Base-by-base conservation (phyloP, 108 stramenopile genomes). In the Nitzschia palea region DNA sequence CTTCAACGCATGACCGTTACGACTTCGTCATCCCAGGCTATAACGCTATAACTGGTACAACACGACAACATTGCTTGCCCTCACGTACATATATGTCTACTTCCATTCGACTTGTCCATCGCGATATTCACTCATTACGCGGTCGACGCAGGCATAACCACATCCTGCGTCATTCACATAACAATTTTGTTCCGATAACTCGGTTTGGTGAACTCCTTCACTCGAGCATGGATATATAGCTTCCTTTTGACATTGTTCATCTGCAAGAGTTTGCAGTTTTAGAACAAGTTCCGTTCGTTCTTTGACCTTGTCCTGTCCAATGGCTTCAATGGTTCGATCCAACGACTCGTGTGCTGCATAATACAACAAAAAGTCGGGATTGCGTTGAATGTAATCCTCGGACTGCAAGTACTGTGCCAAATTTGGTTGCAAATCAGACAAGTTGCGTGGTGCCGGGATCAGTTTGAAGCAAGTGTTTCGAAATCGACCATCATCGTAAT, bases 401-500 rank as follows among this genome's bases (percentile, higher is more conserved):
- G 37, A 40, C 14, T 14, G 8, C 8, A 40, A 40, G 14, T 14
- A 40, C 10, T 8, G 10, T 14, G 14, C 37, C 37, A 40, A 10
- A 10, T 8, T 14, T 40, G 37, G 37, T 10, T 40, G 8, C 37
- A 40, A 10, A 8, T 40, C 37, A 8, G 37, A 10, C 14, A 14
- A 14, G 8, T 14, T 40, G 8, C 14, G 14, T 8, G 37, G 37
- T 40, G 37, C 14, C 10, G 37, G 14, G 37, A 40, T 40, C 8
- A 40, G 14, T 8, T 8, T 10, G 14, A 40, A 14, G 10, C 8
- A 40, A 40, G 37, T 40, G 37, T 40, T 12, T 50, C 26, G 51
- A n/a, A n/a, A n/a, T n/a, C n/a, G n/a, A n/a, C n/a, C n/a, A 53
- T 70, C 66, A 37, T 74, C 73, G 31, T 34, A 74, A 22, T 40